Evolutionary conservation across 371 early-diverging fungal species (phyloP).

Genomic region (Lichtheimia hyalospora): DNA sequence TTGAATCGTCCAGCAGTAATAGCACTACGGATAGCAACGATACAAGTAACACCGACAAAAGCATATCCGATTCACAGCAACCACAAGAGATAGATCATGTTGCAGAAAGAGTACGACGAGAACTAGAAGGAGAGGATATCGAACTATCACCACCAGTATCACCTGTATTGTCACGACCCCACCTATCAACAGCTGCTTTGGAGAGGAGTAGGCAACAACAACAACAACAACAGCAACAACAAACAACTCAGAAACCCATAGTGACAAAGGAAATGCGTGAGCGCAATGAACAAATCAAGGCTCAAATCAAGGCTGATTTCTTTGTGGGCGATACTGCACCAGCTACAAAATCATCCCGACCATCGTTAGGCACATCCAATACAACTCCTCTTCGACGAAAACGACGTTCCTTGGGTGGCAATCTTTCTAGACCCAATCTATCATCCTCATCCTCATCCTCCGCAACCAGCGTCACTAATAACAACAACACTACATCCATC

Average conservation of each 20-base stretch:
- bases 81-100: too few species aligned
- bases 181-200: too few species aligned
- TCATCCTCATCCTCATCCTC: not conserved
- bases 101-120: too few species aligned
- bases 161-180: too few species aligned
- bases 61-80: too few species aligned
- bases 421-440: not conserved
- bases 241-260: not conserved
- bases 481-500: not conserved
- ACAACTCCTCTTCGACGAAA: slow-evolving; percentile 9
- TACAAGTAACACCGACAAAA: too few species aligned
- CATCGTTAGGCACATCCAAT: slow-evolving; percentile 2
- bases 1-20: too few species aligned
- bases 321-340: slow-evolving; percentile 24
- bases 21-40: too few species aligned
- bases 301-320: slow-evolving; percentile 40
- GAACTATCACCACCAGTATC: too few species aligned
- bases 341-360: slow-evolving; percentile 9
- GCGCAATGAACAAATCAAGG: slow-evolving; percentile 24
- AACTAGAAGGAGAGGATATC: too few species aligned
- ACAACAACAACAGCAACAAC: not conserved
- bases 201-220: not conserved
- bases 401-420: slow-evolving; percentile 14
- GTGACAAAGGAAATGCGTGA: slow-evolving; percentile 7
- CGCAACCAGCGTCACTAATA: not conserved